Percentiles rank a stretch among this genome's conserved stretches.
Evolutionary conservation across 1,284 basidiomycete genomes (phyloP).

Genomic region (Volvariella volvacea): DNA sequence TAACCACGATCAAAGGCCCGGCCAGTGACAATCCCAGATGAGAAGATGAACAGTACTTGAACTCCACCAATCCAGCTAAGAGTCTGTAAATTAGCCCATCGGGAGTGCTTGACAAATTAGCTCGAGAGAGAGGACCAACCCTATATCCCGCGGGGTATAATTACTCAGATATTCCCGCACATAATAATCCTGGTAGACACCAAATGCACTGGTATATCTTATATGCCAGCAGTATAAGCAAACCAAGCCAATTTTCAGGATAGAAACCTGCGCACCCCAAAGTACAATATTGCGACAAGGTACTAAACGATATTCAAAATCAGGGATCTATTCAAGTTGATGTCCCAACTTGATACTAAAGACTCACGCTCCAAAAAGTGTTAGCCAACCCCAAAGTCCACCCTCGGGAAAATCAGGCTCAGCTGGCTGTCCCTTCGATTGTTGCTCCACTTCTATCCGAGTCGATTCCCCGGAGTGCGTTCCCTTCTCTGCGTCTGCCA

Average conservation of each 20-base stretch:
- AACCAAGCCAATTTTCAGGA: neutral
- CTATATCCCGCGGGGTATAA: neutral
- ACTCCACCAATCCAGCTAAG: slow-evolving; percentile 12
- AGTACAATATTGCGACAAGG: slow-evolving; percentile 10
- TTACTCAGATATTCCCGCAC: slow-evolving; percentile 2
- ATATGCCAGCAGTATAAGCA: neutral
- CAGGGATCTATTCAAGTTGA: too few species aligned
- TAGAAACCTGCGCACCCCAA: slow-evolving; percentile 11
- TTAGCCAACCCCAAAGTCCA: slow-evolving; percentile 12
- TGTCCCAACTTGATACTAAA: too few species aligned
- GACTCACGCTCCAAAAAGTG: slow-evolving; percentile 14
- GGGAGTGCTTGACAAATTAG: neutral
- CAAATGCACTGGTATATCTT: slow-evolving; percentile 14
- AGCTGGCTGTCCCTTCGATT: too few species aligned
- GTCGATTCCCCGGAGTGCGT: too few species aligned
- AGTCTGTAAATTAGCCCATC: slow-evolving; percentile 3
- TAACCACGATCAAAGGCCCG: slow-evolving; percentile 12
- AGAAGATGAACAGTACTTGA: slow-evolving; percentile 10
- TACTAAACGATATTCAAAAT: slow-evolving; percentile 2
- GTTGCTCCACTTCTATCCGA: too few species aligned
- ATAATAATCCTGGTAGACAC: slow-evolving; percentile 13
- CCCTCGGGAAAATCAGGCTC: slow-evolving; percentile 9
- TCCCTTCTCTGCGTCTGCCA: too few species aligned
- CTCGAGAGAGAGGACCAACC: neutral
- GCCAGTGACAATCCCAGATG: slow-evolving; percentile 9